phyloP scores from a whole-genome alignment of 345 rosid genomes.

The Gossypium bickii region DNA sequence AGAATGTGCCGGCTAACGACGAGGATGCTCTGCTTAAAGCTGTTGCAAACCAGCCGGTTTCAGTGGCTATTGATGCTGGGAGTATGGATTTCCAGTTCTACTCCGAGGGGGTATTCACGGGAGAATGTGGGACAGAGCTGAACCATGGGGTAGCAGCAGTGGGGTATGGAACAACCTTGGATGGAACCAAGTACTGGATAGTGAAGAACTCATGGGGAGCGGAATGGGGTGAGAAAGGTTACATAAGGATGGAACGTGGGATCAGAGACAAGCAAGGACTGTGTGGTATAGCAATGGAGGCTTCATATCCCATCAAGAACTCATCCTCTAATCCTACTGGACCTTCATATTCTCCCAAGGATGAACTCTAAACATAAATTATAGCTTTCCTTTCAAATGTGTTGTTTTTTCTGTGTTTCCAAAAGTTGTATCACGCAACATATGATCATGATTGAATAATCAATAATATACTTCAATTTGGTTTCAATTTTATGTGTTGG shows the following conservation, averaged over 20 bases:
- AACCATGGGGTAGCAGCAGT: slow-evolving; percentile 65
- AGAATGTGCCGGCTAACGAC: slow-evolving; percentile 52
- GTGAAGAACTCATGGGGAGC: slow-evolving; percentile 76
- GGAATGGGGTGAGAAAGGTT: slow-evolving; percentile 79
- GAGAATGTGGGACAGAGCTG: slow-evolving; percentile 57
- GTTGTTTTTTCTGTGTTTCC: background rate
- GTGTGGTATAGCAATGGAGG: slow-evolving; percentile 75
- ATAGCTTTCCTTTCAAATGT: background rate
- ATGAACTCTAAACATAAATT: slow-evolving; percentile 47
- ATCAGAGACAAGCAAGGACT: slow-evolving; percentile 38
- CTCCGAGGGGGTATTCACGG: slow-evolving; percentile 77
- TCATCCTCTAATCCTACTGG: slow-evolving; percentile 42
- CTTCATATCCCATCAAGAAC: slow-evolving; percentile 65
- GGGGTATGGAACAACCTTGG: slow-evolving; percentile 61
- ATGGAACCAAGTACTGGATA: slow-evolving; percentile 75
- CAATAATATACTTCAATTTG: background rate
- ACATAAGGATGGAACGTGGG: slow-evolving; percentile 60
- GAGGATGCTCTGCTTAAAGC: slow-evolving; percentile 63
- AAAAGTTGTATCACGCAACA: background rate
- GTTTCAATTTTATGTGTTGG: background rate
- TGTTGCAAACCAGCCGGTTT: slow-evolving; percentile 58
- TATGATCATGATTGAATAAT: slow-evolving; percentile 4
- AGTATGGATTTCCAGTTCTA: slow-evolving; percentile 76
- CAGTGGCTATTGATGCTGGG: slow-evolving; percentile 74
- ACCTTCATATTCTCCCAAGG: slow-evolving; percentile 31